Percentiles rank a stretch among this genome's conserved stretches.
These are phyloP conservation scores for Durotheca rogersii DNA, from an alignment of 495 filamentous ascomycete genomes.

Conservation along the genomic window DNA sequence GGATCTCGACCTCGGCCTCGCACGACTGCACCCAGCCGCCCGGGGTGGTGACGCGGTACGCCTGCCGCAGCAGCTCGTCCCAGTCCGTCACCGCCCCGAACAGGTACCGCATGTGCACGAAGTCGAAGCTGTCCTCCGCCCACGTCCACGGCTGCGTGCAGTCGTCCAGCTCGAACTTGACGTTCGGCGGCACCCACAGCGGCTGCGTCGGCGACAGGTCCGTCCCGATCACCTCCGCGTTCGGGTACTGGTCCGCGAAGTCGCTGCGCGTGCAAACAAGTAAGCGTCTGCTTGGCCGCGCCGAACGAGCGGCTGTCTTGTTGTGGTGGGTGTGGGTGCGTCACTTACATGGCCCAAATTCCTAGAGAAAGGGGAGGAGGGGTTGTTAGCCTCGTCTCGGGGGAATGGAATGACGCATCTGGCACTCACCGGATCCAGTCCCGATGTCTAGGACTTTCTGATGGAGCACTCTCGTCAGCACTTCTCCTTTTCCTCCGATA, in stretches of 20 bases:
- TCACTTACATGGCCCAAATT: conserved; percentile 44
- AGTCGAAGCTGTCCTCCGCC: conserved; percentile 58
- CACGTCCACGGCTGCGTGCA: conserved; percentile 57
- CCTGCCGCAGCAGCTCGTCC: conserved; percentile 41
- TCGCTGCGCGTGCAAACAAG: too few relatives aligned
- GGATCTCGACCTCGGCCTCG: conserved; percentile 29
- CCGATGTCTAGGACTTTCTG: conserved; percentile 55
- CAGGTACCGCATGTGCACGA: conserved; percentile 61
- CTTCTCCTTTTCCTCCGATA: too few relatives aligned
- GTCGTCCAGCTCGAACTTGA: conserved; percentile 60
- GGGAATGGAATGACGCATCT: too few relatives aligned
- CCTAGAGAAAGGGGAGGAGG: conserved; percentile 27
- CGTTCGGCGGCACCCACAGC: conserved; percentile 52
- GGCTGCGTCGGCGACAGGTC: conserved; percentile 56
- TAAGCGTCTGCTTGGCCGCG: too few relatives aligned
- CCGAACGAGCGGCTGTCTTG: too few relatives aligned
- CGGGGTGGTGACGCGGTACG: conserved; percentile 26
- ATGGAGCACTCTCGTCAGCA: conserved; percentile 20
- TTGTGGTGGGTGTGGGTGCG: conserved; percentile 2
- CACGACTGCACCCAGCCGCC: conserved; percentile 36
- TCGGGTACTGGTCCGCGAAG: conserved; percentile 54
- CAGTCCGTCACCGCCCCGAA: conserved; percentile 60
- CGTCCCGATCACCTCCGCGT: conserved; percentile 55
- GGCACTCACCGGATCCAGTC: conserved; percentile 55
- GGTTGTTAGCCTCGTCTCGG: too few relatives aligned